Base-by-base conservation (phyloP, 257 asterid species). In the Phtheirospermum japonicum region DNA sequence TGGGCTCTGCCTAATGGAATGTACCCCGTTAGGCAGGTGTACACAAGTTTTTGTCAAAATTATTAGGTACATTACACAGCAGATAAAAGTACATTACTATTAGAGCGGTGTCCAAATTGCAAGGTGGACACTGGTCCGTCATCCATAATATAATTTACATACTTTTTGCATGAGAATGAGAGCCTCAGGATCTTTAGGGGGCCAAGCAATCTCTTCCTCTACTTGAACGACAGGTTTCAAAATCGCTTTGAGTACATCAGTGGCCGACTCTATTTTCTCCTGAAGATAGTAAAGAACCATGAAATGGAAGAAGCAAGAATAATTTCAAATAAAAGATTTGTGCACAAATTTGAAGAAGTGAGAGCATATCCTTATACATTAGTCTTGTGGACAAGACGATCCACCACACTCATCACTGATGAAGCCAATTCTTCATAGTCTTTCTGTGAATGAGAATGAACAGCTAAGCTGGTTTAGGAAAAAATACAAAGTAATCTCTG, bases 381-480 rank as follows among this genome's bases (percentile, higher is more conserved):
- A 69, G 99, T 92, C 78, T 86, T 86, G 77, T 92, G 87, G 70
- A 92, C 94, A 36, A 86, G 78, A 67, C 73, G 80, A 73, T 89
- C 99, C 70, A 92, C 96, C 64, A 80, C 64, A 71, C 73, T 73
- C 99, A 92, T 92, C 67, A 85, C 45, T 19, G 71, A 23, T 70
- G 86, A 80, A 28, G 97, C 97, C 80, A 92, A 75, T 70, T 92
- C 97, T 72, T 92, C 97, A 12, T 85, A 89, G 76, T 92, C 97
- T 79, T 89, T 82, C 99, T 89, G 86, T 37, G 70, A 68, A 71
- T 57, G 64, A 71, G 63, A 61, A 59, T 59, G 56, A 39, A 52
- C 61, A 31, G 40, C 9, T 63, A 3, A 77, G 58, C 59, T 62
- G 56, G 68, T 51, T 58, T 46, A 63, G 63, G 50, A 61, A 59